Evolutionary conservation across 177 flowering plant species (phyloP), one percentile per base, ranked within the genome.

Genomic region (Telopea speciosissima): DNA sequence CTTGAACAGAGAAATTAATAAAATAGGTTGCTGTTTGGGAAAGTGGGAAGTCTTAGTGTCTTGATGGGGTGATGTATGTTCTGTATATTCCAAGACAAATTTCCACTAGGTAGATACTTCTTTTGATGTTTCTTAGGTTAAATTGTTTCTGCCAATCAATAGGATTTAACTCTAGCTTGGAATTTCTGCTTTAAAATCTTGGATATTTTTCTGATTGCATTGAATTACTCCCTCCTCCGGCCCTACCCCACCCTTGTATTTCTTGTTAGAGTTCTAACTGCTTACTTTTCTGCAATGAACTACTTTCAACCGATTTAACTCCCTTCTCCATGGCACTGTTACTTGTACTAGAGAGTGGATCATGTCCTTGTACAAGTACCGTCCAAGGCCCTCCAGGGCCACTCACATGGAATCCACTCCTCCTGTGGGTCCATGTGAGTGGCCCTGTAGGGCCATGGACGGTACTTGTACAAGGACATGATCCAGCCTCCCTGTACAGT

Each of bases 231-330:
- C 40, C 5, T 0, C 40, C 40, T 8, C 40, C 40, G 5, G 33
- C 33, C 33, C 33, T 31, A 31, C 33, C 40, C 40, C 54, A 22
- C 3, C 19, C 17, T n/a, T 58, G 3, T 44, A 19, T 52, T 25
- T 52, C 19, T 12, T 23, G 4, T 59, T 19, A 22, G 60, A 22
- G 25, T n/a, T 69, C n/a, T 40, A 21, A 33, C 31, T 63, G 11
- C 65, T 63, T 63, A 63, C 23, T 11, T 63, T 61, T 26, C 67
- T 45, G 40, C 24, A 44, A 40, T 16, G 9, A 70, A 70, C 17
- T 63, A 25, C 61, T 62, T 21, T 26, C 44, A 31, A 12, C 60
- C 17, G 21, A 70, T 62, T 42, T 11, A 58, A 44, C 56, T 33
- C 19, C 62, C 31, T 0, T 33, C 3, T 49, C 61, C 26, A 31